These are phyloP conservation scores for Trichoderma lentiforme DNA, from an alignment of 2,329 filamentous ascomycete genomes.

Conservation along the genomic window DNA sequence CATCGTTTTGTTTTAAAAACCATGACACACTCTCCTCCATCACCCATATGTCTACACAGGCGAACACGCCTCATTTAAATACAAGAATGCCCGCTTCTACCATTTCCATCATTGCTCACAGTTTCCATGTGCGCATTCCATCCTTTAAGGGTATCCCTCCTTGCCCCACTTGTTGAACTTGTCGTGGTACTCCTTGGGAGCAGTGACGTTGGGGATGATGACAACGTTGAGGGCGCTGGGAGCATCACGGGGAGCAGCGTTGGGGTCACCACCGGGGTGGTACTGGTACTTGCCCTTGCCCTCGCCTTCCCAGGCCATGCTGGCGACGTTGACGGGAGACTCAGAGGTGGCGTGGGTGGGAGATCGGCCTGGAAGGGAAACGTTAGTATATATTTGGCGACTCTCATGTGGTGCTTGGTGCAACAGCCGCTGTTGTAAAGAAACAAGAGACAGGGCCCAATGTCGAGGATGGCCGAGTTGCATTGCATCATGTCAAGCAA, in stretches of 20 bases:
- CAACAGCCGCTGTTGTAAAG: not conserved
- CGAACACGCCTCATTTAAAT: slow-evolving; percentile 1
- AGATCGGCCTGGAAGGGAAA: slow-evolving; percentile 59
- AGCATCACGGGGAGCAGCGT: slow-evolving; percentile 75
- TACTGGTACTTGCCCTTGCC: slow-evolving; percentile 68
- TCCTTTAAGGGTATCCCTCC: slow-evolving; percentile 72
- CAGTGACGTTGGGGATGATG: slow-evolving; percentile 86
- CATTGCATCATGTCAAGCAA: not conserved
- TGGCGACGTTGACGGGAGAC: slow-evolving; percentile 67
- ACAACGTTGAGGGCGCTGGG: slow-evolving; percentile 94
- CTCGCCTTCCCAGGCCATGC: slow-evolving; percentile 87
- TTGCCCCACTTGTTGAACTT: slow-evolving; percentile 99
- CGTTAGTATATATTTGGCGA: not conserved
- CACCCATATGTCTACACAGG: slow-evolving; percentile 16
- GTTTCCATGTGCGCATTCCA: not conserved
- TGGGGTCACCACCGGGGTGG: slow-evolving; percentile 80
- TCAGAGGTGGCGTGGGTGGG: slow-evolving; percentile 85
- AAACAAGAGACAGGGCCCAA: not conserved
- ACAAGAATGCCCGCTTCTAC: slow-evolving; percentile 7
- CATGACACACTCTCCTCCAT: not conserved
- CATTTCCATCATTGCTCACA: not conserved
- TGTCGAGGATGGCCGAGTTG: not conserved
- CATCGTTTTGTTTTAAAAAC: not conserved
- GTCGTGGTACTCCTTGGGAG: slow-evolving; percentile 91
- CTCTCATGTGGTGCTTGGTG: not conserved